Conservation (phyloP, 495 filamentous ascomycete species). For the Hypoxylon lenormandii region DNA sequence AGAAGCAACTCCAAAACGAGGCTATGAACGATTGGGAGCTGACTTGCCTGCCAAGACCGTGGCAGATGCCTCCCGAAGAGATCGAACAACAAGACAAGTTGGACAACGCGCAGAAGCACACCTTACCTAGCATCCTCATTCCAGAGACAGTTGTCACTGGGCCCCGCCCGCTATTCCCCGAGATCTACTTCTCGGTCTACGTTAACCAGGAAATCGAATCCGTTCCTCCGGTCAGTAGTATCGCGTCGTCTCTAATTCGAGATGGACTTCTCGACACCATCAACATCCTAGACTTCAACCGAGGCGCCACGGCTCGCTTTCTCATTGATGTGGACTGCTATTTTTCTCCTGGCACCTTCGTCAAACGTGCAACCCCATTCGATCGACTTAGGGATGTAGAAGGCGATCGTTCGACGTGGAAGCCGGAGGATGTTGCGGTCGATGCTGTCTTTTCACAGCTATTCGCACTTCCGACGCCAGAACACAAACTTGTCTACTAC, state of each 20-base stretch:
- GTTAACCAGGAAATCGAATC: constrained; percentile 89
- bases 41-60: constrained; percentile 84
- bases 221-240: constrained; percentile 78
- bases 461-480: constrained; percentile 84
- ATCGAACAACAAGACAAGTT: constrained; percentile 67
- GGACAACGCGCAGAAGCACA: constrained; percentile 72
- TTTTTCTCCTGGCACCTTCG: constrained; percentile 86
- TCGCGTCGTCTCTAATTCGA: constrained; percentile 82
- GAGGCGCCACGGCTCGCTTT: constrained; percentile 84
- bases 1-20: constrained; percentile 83
- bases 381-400: constrained; percentile 85
- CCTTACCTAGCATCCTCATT: constrained; percentile 77
- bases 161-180: constrained; percentile 81
- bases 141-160: constrained; percentile 81
- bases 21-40: constrained; percentile 77
- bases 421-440: constrained; percentile 96
- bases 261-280: constrained; percentile 93
- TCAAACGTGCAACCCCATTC: constrained; percentile 90
- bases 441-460: constrained; percentile 97
- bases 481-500: constrained; percentile 96
- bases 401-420: constrained; percentile 83
- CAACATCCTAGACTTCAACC: constrained; percentile 92
- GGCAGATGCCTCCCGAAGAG: constrained; percentile 69
- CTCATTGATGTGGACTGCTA: constrained; percentile 95
- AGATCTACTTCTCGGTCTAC: constrained; percentile 93